Evolutionary conservation across 2,329 filamentous ascomycete genomes (phyloP).

Genomic region (Fusarium setosum): DNA sequence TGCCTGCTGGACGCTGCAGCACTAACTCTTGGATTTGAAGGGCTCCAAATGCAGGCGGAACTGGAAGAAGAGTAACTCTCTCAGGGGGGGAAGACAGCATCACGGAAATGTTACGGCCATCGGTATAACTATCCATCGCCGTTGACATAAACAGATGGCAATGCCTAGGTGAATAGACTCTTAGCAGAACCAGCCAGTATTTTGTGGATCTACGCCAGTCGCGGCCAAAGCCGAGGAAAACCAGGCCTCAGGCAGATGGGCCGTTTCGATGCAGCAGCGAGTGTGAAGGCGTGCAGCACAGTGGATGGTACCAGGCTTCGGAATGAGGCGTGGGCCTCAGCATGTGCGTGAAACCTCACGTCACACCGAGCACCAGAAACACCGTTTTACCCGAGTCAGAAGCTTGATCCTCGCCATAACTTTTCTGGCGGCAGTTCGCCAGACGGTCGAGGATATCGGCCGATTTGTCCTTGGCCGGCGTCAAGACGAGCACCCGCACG

Average conservation of each 20-base stretch:
- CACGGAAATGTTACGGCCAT: too few species aligned
- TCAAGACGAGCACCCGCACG: constrained; percentile 4
- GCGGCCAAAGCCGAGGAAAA: not conserved
- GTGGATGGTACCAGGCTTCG: not conserved
- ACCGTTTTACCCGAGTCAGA: not conserved
- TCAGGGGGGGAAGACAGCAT: too few species aligned
- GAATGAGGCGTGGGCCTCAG: constrained; percentile 10
- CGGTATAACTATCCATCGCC: too few species aligned
- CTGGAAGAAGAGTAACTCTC: constrained; percentile 55
- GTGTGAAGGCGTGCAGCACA: constrained; percentile 19
- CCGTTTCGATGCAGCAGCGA: constrained; percentile 14
- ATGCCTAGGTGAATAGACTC: not conserved
- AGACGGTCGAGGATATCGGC: not conserved
- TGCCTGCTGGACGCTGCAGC: not conserved
- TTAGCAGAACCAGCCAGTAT: not conserved
- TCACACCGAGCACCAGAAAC: not conserved
- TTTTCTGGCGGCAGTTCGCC: not conserved
- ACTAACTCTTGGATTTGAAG: constrained; percentile 45
- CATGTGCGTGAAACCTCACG: not conserved
- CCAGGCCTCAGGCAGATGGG: constrained; percentile 21
- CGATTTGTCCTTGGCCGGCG: not conserved
- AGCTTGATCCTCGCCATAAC: constrained; percentile 1
- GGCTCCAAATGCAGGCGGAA: constrained; percentile 63
- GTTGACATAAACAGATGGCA: too few species aligned
- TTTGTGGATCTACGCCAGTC: not conserved